Evolutionary conservation across 2,329 filamentous ascomycete species (phyloP).

Genomic region (Botrytis sinoallii): DNA sequence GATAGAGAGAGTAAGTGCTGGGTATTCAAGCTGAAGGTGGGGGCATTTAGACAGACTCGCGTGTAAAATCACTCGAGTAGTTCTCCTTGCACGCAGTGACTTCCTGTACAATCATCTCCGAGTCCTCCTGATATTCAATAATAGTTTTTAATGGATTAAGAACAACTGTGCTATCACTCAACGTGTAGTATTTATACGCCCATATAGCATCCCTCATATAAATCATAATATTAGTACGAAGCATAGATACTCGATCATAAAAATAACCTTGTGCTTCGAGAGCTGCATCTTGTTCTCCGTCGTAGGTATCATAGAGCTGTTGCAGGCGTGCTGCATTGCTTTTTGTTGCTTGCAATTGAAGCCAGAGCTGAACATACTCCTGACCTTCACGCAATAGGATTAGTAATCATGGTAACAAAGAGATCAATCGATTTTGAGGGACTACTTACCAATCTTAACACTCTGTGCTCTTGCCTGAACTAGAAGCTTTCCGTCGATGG

Average conservation of each 20-base stretch:
- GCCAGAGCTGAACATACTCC: neutral
- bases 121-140: neutral
- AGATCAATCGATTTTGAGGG: neutral
- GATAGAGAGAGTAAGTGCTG: neutral
- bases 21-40: neutral
- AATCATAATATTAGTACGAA: slow-evolving; percentile 7
- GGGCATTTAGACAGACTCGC: neutral
- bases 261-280: neutral
- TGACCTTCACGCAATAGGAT: neutral
- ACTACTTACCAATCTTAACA: neutral
- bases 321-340: neutral
- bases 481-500: slow-evolving; percentile 3
- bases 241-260: neutral
- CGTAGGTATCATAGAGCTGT: neutral
- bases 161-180: neutral
- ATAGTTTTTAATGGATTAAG: neutral
- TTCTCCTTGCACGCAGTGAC: neutral
- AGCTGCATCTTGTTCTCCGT: neutral
- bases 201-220: slow-evolving; percentile 4
- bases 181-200: slow-evolving; percentile 3
- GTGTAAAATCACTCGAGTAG: neutral
- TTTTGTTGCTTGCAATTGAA: neutral
- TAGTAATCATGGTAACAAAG: neutral
- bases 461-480: slow-evolving; percentile 3
- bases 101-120: neutral